Evolutionary conservation across 371 early-diverging fungal genomes (phyloP), one percentile per base, ranked within the genome.

Genomic region (Mucor piriformis): DNA sequence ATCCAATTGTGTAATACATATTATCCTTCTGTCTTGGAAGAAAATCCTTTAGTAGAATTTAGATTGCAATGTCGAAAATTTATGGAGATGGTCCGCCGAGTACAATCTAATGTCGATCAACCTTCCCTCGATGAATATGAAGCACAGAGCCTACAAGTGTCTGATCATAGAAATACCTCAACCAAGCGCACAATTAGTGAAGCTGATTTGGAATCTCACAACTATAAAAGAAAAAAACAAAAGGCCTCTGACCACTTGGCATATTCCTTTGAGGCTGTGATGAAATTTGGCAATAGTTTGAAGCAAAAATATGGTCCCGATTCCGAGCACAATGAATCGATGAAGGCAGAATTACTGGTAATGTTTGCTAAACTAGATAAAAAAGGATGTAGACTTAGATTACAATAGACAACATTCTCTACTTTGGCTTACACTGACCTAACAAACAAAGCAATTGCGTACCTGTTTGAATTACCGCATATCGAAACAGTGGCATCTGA

Each of bases 41-140:
- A 63, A 91, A 55, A 67, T 76, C 50, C 50, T n/a, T 16, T 46
- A n/a, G 20, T 60, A 11, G n/a, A 44, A 5, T 92, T 96, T 58
- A 84, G 84, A 53, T 84, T 97, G n/a, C 73, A 85, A 21, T 95
- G 96, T 66, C 88, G 87, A 38, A 87, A 91, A 63, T 95, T 95
- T 67, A 72, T 95, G 20, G 95, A 95, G 72, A 84, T 94, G 80
- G 87, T 94, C 48, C 64, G 76, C 13, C 50, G 66, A 33, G 62
- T 29, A 32, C 40, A 66, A 34, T 15, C 74, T 86, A 13, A 86
- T 90, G 20, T 82, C 83, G 49, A 8, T 32, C 11, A 90, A 89
- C 0, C 66, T 13, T 11, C 12, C 44, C 34, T 69, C 21, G 74
- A 72, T 24, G 47, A 56, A 10, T 57, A 77, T 52, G 68, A 82